phyloP scores from a whole-genome alignment of 129 eudicot species.

The Glebionis coronaria region DNA sequence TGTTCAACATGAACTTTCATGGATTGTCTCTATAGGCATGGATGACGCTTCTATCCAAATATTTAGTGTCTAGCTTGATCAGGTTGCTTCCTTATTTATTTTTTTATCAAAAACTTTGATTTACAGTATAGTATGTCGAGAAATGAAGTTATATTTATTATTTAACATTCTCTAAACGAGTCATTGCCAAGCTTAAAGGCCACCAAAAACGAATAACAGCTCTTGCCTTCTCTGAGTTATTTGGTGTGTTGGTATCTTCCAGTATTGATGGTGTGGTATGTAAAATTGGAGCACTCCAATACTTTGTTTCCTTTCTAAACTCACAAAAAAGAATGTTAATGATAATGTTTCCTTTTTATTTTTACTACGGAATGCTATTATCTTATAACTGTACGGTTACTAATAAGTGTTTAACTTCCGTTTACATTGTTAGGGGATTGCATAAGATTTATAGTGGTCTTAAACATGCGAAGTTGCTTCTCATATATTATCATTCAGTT shows the following conservation, averaged over 20 bases:
- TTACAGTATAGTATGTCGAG: not conserved
- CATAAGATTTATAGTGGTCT: conserved; percentile 51
- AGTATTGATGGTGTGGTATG: conserved; percentile 92
- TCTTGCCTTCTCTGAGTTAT: conserved; percentile 68
- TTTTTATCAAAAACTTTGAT: not conserved
- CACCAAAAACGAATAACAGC: conserved; percentile 64
- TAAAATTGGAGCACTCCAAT: too few species aligned
- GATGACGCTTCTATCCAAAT: conserved; percentile 78
- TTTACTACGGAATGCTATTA: not conserved
- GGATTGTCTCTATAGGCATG: conserved; percentile 79
- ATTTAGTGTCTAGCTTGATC: conserved; percentile 71
- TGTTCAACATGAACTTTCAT: not conserved
- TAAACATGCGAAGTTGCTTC: conserved; percentile 48
- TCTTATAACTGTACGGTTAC: not conserved
- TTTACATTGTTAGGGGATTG: conserved; percentile 45
- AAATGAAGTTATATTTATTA: conserved; percentile 3
- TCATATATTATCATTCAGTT: conserved; percentile 57
- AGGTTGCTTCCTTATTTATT: conserved; percentile 34
- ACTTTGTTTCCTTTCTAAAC: too few species aligned
- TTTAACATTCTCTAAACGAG: conserved; percentile 36
- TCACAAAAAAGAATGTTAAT: too few species aligned
- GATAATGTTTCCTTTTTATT: too few species aligned
- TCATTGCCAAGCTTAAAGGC: conserved; percentile 73
- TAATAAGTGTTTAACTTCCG: not conserved
- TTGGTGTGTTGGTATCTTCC: conserved; percentile 73